Conservation (phyloP, 2,329 filamentous ascomycete genomes). For the Geosmithia putterillii region DNA sequence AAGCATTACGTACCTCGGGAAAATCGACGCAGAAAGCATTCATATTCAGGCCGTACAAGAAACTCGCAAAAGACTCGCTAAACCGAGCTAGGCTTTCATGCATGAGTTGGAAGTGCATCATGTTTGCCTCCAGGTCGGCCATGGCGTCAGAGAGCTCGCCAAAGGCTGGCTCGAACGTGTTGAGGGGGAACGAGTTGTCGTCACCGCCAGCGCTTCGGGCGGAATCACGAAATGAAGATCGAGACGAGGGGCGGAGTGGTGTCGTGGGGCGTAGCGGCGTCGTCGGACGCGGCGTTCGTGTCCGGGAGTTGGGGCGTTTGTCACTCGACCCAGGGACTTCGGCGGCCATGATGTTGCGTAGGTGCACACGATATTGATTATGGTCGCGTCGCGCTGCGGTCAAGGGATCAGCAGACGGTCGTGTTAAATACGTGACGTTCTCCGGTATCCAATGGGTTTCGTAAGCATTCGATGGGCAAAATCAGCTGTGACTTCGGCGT, state of each 20-base stretch:
- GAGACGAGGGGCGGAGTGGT: constrained; percentile 78
- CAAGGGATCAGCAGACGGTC: not conserved
- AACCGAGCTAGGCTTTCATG: constrained; percentile 89
- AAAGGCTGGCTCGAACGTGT: constrained; percentile 78
- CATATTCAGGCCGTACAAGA: constrained; percentile 95
- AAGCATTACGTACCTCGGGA: constrained; percentile 53
- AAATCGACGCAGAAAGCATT: constrained; percentile 99
- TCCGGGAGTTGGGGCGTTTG: constrained; percentile 45
- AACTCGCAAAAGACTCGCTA: constrained; percentile 90
- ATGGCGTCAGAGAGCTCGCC: constrained; percentile 88
- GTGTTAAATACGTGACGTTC: not conserved
- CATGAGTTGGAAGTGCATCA: constrained; percentile 95
- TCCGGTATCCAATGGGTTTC: not conserved
- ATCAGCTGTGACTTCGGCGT: not conserved
- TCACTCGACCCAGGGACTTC: constrained; percentile 8
- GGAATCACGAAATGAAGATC: constrained; percentile 76
- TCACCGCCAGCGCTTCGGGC: constrained; percentile 40
- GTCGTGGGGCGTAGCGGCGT: constrained; percentile 81
- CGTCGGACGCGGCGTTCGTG: constrained; percentile 65
- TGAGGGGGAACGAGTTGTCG: constrained; percentile 56
- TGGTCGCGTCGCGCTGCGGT: not conserved
- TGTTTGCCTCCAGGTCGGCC: constrained; percentile 91
- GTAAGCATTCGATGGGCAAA: not conserved
- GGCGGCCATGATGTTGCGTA: constrained; percentile 10
- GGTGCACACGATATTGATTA: not conserved